Percentiles rank a stretch among this genome's conserved stretches.
phyloP scores from a whole-genome alignment of 768 basidiomycete genomes.

The Naematelia encephala region DNA sequence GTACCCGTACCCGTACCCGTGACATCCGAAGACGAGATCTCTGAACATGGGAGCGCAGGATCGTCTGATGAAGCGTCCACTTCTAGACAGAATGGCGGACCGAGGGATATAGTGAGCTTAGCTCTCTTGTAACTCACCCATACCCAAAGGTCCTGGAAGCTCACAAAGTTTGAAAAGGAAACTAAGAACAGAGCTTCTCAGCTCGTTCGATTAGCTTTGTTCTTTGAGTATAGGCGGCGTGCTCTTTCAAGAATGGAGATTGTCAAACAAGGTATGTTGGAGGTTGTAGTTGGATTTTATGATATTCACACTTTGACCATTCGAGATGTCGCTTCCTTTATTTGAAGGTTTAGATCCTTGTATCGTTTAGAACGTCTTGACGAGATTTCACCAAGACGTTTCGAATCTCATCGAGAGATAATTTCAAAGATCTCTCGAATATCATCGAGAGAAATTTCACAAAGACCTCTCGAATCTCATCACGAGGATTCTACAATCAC shows the following conservation, averaged over 20 bases:
- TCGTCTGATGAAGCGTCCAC: background rate
- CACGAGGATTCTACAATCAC: too few species aligned
- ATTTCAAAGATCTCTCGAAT: too few species aligned
- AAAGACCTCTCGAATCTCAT: too few species aligned
- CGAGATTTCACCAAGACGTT: background rate
- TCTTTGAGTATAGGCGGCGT: conserved; percentile 67
- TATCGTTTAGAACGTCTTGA: background rate
- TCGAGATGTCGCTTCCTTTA: background rate
- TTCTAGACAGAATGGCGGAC: background rate
- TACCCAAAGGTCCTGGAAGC: too few species aligned
- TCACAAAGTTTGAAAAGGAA: background rate
- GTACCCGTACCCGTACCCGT: too few species aligned
- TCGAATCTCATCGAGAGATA: too few species aligned
- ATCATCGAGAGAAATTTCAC: too few species aligned
- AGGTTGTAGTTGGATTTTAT: background rate
- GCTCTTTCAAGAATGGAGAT: conserved; percentile 78
- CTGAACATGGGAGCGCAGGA: background rate
- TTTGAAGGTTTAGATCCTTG: background rate
- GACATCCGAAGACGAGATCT: background rate
- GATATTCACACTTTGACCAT: background rate
- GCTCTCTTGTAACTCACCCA: background rate
- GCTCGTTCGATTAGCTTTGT: conserved; percentile 76
- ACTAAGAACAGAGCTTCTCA: conserved; percentile 27
- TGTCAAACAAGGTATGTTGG: conserved; percentile 66
- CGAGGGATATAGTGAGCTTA: conserved; percentile 56